phyloP scores from a whole-genome alignment of 2,329 filamentous ascomycete genomes.

The Colletotrichum shisoi region DNA sequence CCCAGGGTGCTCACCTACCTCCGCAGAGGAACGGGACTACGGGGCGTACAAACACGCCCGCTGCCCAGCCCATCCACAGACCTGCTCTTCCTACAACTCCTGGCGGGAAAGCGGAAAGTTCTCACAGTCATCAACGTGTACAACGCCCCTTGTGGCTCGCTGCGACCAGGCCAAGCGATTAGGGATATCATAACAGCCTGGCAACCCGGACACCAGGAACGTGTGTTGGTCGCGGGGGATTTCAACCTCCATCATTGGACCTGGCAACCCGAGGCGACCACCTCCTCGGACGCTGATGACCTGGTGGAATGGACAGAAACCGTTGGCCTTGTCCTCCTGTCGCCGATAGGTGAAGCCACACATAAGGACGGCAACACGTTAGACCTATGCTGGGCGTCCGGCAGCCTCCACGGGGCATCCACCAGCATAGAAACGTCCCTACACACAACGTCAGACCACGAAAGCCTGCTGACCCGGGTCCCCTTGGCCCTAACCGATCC shows the following conservation, averaged over 20 bases:
- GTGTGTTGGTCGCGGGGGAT: neutral
- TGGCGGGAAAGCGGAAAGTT: neutral
- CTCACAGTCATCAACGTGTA: constrained; percentile 13
- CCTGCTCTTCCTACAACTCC: constrained; percentile 10
- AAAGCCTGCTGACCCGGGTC: constrained; percentile 13
- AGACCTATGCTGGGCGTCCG: constrained; percentile 10
- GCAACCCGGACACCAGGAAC: neutral
- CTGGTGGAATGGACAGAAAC: constrained; percentile 11
- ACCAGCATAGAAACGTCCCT: constrained; percentile 11
- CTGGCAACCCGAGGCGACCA: neutral
- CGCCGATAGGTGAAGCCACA: constrained; percentile 4
- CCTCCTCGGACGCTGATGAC: neutral
- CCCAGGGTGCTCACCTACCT: constrained; percentile 16
- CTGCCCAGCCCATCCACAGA: neutral
- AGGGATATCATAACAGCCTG: constrained; percentile 2
- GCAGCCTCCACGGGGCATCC: constrained; percentile 1
- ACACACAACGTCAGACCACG: constrained; percentile 6
- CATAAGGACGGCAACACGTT: constrained; percentile 3
- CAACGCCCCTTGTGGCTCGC: constrained; percentile 5
- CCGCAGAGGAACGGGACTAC: constrained; percentile 4
- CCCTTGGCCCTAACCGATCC: constrained; percentile 4
- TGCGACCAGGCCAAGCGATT: neutral
- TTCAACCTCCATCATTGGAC: constrained; percentile 9
- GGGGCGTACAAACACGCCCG: constrained; percentile 5
- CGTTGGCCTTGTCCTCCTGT: neutral